Percentiles rank a stretch among this genome's conserved stretches.
Conservation (phyloP, 805 yeast genomes). For the Cyberlindnera mrakii region DNA sequence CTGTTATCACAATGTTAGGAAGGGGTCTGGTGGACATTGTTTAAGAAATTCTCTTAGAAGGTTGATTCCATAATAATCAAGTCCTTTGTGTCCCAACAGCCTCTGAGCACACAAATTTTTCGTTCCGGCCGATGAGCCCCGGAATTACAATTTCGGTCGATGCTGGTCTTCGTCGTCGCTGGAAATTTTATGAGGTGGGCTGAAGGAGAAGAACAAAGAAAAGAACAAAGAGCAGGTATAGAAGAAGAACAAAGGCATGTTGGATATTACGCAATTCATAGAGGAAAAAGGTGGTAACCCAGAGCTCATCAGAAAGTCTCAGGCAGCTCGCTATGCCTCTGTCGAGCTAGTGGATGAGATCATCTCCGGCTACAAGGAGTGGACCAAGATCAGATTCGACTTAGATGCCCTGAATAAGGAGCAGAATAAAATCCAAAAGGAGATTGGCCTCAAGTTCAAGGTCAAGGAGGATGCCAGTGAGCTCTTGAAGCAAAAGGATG, state of each 20-base stretch:
- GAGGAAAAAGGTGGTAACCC: slow-evolving; percentile 98
- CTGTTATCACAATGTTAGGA: slow-evolving; percentile 85
- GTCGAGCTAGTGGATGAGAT: slow-evolving; percentile 96
- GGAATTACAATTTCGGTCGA: too few species aligned
- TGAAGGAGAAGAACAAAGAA: too few species aligned
- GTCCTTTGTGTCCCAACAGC: too few species aligned
- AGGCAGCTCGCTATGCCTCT: slow-evolving; percentile 87
- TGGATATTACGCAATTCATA: slow-evolving; percentile 86
- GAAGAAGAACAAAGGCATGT: slow-evolving; percentile 42
- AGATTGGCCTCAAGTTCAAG: slow-evolving; percentile 87
- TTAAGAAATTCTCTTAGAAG: neutral
- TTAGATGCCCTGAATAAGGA: slow-evolving; percentile 87
- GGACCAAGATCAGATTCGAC: slow-evolving; percentile 88
- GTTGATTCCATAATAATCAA: too few species aligned
- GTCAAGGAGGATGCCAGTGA: slow-evolving; percentile 91
- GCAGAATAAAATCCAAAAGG: slow-evolving; percentile 86
- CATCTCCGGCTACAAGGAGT: slow-evolving; percentile 80
- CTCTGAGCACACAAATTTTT: too few species aligned
- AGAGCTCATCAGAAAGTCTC: slow-evolving; percentile 79
- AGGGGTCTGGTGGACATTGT: slow-evolving; percentile 20
- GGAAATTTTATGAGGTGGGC: too few species aligned
- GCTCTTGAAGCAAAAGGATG: slow-evolving; percentile 75
- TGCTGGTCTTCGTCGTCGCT: too few species aligned
- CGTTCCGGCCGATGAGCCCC: too few species aligned
- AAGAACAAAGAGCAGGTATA: neutral